A percentile compares a stretch with the other conserved stretches of the same genome.
phyloP scores from a whole-genome alignment of 441 rosid species.

The Corymbia calophylla region DNA sequence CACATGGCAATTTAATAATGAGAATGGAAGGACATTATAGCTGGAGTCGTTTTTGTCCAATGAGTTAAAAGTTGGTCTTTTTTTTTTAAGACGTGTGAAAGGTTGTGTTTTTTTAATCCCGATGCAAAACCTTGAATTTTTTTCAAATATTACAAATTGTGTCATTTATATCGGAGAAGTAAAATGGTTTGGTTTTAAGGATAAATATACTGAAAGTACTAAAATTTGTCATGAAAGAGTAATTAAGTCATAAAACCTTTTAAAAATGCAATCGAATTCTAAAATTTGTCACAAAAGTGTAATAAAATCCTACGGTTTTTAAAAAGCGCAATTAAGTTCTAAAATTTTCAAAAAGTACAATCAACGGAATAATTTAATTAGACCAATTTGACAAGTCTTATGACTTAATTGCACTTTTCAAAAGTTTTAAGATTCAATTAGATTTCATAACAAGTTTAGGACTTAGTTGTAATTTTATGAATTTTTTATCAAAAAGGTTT shows the following conservation, averaged over 20 bases:
- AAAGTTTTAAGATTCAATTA: too few species aligned
- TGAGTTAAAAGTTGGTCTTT: not conserved
- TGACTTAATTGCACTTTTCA: fast-evolving
- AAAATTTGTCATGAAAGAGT: too few species aligned
- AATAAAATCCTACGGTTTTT: too few species aligned
- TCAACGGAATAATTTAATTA: fast-evolving
- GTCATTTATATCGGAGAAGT: not conserved
- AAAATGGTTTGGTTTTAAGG: not conserved
- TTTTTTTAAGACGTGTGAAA: not conserved
- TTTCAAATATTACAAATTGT: not conserved
- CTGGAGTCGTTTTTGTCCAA: not conserved
- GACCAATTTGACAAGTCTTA: fast-evolving
- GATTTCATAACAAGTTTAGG: too few species aligned
- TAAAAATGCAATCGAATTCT: fast-evolving
- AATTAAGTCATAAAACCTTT: fast-evolving
- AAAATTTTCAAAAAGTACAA: fast-evolving
- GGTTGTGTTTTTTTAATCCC: not conserved
- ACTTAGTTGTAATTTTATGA: not conserved
- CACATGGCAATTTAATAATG: not conserved
- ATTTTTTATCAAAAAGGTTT: too few species aligned
- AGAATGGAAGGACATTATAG: not conserved
- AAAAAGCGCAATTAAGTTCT: too few species aligned
- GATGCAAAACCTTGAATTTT: not conserved
- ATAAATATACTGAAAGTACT: fast-evolving
- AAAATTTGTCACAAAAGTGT: too few species aligned